Evolutionary conservation across 2,329 filamentous ascomycete species (phyloP).

Genomic region (Rhynchosporium secalis): DNA sequence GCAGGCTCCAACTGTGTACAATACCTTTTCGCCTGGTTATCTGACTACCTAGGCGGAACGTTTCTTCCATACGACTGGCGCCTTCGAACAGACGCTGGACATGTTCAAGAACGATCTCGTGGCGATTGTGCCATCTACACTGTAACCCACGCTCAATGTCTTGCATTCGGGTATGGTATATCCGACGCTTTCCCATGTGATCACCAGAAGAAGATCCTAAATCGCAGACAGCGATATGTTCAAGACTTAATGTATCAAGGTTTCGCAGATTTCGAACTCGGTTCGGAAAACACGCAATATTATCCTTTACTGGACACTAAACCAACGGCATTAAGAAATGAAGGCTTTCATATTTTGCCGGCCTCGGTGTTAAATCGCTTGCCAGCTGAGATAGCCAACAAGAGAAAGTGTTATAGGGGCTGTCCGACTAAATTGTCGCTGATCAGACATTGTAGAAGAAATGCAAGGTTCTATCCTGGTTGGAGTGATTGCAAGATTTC

Average conservation of each 20-base stretch:
- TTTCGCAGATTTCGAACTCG: slow-evolving; percentile 13
- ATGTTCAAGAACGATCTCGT: slow-evolving; percentile 10
- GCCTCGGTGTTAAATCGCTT: slow-evolving; percentile 11
- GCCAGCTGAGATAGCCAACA: slow-evolving; percentile 8
- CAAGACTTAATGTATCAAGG: slow-evolving; percentile 24
- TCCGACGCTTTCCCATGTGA: slow-evolving; percentile 15
- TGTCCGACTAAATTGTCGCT: slow-evolving; percentile 10
- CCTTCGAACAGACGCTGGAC: slow-evolving; percentile 15
- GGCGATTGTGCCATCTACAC: slow-evolving; percentile 24
- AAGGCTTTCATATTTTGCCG: slow-evolving; percentile 17
- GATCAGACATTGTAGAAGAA: slow-evolving; percentile 14
- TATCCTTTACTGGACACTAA: slow-evolving; percentile 22
- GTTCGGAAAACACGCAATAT: slow-evolving; percentile 16
- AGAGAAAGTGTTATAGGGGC: slow-evolving; percentile 11
- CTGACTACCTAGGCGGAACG: slow-evolving; percentile 2
- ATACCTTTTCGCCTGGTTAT: slow-evolving; percentile 18
- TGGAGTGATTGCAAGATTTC: background rate
- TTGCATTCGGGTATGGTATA: slow-evolving; percentile 22
- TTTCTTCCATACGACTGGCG: slow-evolving; percentile 25
- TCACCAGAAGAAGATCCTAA: slow-evolving; percentile 17
- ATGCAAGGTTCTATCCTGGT: slow-evolving; percentile 18
- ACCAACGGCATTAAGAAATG: slow-evolving; percentile 9
- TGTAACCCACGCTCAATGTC: slow-evolving; percentile 18
- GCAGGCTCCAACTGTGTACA: slow-evolving; percentile 19
- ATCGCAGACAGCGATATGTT: slow-evolving; percentile 19